Percentiles rank a stretch among this genome's conserved stretches.
Evolutionary conservation across 2,329 filamentous ascomycete genomes (phyloP).

Genomic region (Fusarium veterinarium): DNA sequence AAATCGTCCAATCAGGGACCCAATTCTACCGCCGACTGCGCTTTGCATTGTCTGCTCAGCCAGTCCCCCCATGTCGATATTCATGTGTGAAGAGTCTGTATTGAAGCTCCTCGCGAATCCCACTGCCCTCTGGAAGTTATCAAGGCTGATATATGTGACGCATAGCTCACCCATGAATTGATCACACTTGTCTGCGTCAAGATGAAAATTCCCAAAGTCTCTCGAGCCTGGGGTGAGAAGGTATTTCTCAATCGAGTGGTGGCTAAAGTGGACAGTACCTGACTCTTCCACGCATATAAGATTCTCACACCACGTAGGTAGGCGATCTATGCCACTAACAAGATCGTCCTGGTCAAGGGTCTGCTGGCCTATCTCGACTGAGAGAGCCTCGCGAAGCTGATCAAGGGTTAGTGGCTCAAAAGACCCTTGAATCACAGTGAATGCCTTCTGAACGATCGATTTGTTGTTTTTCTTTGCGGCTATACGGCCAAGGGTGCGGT

Average conservation of each 20-base stretch:
- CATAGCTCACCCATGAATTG: background rate
- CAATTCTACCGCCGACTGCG: background rate
- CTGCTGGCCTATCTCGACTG: conserved; percentile 3
- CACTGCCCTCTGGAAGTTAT: background rate
- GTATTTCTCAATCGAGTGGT: conserved; percentile 26
- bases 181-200: background rate
- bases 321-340: background rate
- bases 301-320: conserved; percentile 17
- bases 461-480: background rate
- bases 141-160: conserved; percentile 22
- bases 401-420: background rate
- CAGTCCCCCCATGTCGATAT: background rate
- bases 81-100: background rate
- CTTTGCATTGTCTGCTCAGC: background rate
- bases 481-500: conserved; percentile 12
- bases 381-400: conserved; percentile 24
- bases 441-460: background rate
- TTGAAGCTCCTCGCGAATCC: background rate
- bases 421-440: background rate
- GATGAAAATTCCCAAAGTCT: background rate
- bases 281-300: conserved; percentile 12
- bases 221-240: background rate
- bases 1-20: background rate
- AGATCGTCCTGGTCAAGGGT: background rate
- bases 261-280: conserved; percentile 25